Conservation (phyloP, 208 protist genomes). For the Spironucleus salmonicida region DNA sequence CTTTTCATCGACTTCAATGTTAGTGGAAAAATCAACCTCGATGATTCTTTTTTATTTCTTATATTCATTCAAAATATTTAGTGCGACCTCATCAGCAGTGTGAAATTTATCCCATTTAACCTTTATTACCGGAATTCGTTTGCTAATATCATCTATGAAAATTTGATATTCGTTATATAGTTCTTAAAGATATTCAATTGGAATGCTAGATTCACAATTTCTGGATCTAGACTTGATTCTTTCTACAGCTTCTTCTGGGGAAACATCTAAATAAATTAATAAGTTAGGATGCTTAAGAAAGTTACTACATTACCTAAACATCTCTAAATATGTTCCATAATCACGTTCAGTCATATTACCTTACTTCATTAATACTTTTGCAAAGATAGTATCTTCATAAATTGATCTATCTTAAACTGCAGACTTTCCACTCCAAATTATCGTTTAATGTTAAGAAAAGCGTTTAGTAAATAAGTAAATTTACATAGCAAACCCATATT, state of each 20-base stretch:
- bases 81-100: constrained; percentile 17
- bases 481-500: constrained; percentile 46
- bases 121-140: constrained; percentile 43
- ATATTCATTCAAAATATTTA: neutral
- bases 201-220: constrained; percentile 37
- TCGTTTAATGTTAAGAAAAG: constrained; percentile 49
- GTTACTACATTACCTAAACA: constrained; percentile 48
- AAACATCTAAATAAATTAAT: constrained; percentile 48
- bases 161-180: constrained; percentile 43
- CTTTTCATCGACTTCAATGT: too few species aligned
- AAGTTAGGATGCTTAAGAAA: constrained; percentile 49
- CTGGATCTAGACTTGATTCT: constrained; percentile 39
- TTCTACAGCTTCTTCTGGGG: constrained; percentile 43
- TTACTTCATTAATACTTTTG: constrained; percentile 33
- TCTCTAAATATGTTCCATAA: constrained; percentile 42
- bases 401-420: constrained; percentile 47
- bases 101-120: constrained; percentile 43
- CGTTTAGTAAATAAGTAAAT: constrained; percentile 48
- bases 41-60: constrained; percentile 9
- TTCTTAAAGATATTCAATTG: constrained; percentile 40
- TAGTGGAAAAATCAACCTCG: constrained; percentile 28
- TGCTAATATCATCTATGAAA: constrained; percentile 40
- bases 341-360: constrained; percentile 44
- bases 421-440: constrained; percentile 43
- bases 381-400: constrained; percentile 49